Base-by-base conservation (phyloP, 306 rosid genomes). In the Dryas octopetala region DNA sequence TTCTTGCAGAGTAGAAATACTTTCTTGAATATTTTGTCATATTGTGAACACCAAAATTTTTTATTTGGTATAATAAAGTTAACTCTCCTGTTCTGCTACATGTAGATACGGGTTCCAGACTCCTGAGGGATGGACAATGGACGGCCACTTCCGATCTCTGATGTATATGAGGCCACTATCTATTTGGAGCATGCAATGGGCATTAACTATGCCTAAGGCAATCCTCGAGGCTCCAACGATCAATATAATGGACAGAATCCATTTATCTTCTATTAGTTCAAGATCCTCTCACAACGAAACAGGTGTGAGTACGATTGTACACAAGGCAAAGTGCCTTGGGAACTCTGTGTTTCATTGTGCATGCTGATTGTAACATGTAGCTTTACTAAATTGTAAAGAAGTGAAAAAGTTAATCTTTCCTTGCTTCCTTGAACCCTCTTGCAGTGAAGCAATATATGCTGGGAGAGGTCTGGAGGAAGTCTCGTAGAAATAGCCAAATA, bases 181-280 rank as follows among this genome's bases (percentile, higher is more conserved):
- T 6, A 95, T 95, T 75, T 95, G 99, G 99, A 89, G 88, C 26
- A 95, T 95, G 99, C 99, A 95, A 54, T 84, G 83, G 76, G 99
- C 99, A 44, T 71, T 89, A 66, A 86, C 87, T 26, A 66, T 84
- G 80, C 99, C 97, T 0, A 89, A 87, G 88, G 97, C 99, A 16
- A 84, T 90, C 65, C 97, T 95, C 8, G 97, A 95, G 81, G 97
- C 97, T 80, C 99, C 99, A 1, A 65, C 70, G 84, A 76, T 91
- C 51, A 95, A 95, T 76, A 49, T 95, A 77, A 95, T 95, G 99
- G 99, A 92, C 87, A 89, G 97, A 85, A 95, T 95, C 85, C 91
- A 88, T 57, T 47, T 89, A 43, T 86, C 99, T 70, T 86, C 97
- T 65, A 17, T 63, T 57, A 80, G 48, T 82, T 81, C 87, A 26